Percentiles rank a stretch among this genome's conserved stretches.
Conservation (phyloP, 805 yeast species). For the Torulaspora indica region DNA sequence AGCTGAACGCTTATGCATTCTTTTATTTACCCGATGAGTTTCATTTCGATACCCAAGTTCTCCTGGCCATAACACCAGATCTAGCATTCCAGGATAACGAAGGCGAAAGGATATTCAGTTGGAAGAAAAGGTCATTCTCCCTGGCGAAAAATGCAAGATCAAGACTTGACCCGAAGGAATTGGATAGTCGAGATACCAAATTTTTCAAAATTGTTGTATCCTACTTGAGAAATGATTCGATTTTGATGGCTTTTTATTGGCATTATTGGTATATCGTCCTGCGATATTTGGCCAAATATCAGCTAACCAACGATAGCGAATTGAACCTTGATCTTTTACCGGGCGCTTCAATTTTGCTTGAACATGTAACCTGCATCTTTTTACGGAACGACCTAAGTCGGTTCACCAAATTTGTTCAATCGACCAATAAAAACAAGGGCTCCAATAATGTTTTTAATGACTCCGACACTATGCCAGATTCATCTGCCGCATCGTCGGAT, state of each 20-base stretch:
- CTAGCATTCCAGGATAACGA: constrained; percentile 3
- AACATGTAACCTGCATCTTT: constrained; percentile 16
- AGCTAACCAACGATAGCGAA: constrained; percentile 5
- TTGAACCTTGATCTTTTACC: constrained; percentile 15
- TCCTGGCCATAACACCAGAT: constrained; percentile 14
- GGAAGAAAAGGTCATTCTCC: constrained; percentile 24
- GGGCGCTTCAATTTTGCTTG: constrained; percentile 21
- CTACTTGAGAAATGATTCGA: constrained; percentile 29
- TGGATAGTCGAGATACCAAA: constrained; percentile 18
- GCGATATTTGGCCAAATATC: constrained; percentile 3
- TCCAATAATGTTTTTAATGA: neutral
- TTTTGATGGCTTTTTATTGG: constrained; percentile 32
- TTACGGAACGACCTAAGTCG: constrained; percentile 23
- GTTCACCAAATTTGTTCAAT: constrained; percentile 16
- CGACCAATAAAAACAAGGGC: constrained; percentile 6
- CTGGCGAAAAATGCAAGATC: constrained; percentile 5
- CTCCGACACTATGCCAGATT: constrained; percentile 9
- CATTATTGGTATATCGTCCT: constrained; percentile 33
- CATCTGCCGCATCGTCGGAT: constrained; percentile 10
- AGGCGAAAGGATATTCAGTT: constrained; percentile 16
- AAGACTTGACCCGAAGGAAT: constrained; percentile 7
- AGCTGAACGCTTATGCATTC: constrained; percentile 32
- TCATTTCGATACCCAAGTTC: constrained; percentile 25
- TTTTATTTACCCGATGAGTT: constrained; percentile 29
- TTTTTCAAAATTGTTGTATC: constrained; percentile 31